A percentile compares a stretch with the other conserved stretches of the same genome.
Evolutionary conservation across 176 grass and related monocot species (phyloP).

Genomic region (Aegilops speltoides): DNA sequence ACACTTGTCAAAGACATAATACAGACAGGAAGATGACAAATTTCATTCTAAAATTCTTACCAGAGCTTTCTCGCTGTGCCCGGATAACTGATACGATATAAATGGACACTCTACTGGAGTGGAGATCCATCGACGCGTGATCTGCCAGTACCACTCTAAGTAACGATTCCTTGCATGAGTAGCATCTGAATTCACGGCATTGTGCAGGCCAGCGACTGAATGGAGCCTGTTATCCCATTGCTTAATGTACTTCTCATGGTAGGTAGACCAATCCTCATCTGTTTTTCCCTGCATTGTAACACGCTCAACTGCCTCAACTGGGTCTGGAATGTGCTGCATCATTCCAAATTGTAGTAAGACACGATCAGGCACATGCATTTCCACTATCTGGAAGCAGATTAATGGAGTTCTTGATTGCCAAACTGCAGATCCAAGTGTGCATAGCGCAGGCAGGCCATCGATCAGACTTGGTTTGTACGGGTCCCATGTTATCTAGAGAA

Average conservation of each 20-base stretch:
- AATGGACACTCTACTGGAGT: constrained; percentile 43
- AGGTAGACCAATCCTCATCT: constrained; percentile 48
- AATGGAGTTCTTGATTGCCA: constrained; percentile 39
- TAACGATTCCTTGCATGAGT: constrained; percentile 46
- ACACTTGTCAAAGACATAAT: not conserved
- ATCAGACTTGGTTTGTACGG: constrained; percentile 39
- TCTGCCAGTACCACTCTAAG: constrained; percentile 46
- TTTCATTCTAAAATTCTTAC: constrained; percentile 30
- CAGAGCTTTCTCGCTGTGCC: constrained; percentile 32
- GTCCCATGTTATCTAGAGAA: constrained; percentile 48
- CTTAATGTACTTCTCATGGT: constrained; percentile 50
- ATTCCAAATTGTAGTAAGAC: constrained; percentile 50
- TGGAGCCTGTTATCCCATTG: constrained; percentile 33
- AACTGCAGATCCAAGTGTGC: constrained; percentile 38
- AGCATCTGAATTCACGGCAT: constrained; percentile 27
- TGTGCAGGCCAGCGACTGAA: constrained; percentile 10
- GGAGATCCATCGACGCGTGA: constrained; percentile 50
- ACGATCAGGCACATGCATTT: constrained; percentile 55
- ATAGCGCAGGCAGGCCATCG: constrained; percentile 26
- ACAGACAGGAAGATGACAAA: not conserved
- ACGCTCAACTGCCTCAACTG: constrained; percentile 37
- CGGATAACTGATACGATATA: constrained; percentile 31
- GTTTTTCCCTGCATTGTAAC: constrained; percentile 55
- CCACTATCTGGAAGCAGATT: constrained; percentile 55
- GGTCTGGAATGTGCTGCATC: constrained; percentile 45